Evolutionary conservation across 495 filamentous ascomycete species (phyloP).

Genomic region (Podospora pseudoanserina): DNA sequence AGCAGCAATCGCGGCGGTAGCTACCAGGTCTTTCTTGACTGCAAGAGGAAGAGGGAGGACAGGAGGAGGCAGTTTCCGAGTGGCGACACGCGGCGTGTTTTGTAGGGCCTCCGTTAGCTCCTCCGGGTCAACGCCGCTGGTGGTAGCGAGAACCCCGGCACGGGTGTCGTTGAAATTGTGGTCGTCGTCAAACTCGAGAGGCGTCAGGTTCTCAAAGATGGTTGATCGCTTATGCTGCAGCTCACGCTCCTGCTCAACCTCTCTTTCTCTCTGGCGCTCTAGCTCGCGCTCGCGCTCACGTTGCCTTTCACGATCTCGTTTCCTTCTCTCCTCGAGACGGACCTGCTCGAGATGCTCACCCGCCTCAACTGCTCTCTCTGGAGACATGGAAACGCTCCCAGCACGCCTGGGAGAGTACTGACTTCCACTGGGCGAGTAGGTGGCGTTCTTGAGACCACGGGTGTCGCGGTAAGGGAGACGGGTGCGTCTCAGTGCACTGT

Average conservation of each 20-base stretch:
- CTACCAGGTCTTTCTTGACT: not conserved
- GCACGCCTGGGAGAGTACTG: constrained; percentile 22
- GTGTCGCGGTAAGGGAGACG: constrained; percentile 28
- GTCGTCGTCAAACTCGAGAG: constrained; percentile 22
- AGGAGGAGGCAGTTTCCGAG: constrained; percentile 5
- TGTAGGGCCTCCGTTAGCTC: constrained; percentile 24
- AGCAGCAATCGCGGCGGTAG: not conserved
- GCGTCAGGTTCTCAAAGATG: constrained; percentile 29
- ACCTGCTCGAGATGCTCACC: constrained; percentile 27
- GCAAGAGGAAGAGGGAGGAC: constrained; percentile 5
- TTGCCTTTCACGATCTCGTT: constrained; percentile 25
- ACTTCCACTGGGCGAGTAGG: constrained; percentile 18
- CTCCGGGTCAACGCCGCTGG: constrained; percentile 21
- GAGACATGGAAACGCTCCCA: constrained; percentile 28
- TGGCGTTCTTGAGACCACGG: constrained; percentile 23
- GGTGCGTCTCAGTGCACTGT: constrained; percentile 23
- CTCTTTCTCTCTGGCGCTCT: constrained; percentile 23
- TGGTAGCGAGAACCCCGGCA: constrained; percentile 26
- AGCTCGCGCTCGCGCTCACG: constrained; percentile 21
- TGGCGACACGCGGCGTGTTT: constrained; percentile 25
- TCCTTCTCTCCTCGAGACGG: constrained; percentile 28
- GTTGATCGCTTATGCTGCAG: constrained; percentile 32
- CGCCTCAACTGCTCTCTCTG: constrained; percentile 24
- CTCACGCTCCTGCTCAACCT: constrained; percentile 24
- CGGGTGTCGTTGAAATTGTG: constrained; percentile 31